Base-by-base conservation (phyloP, 768 basidiomycete species). In the Amylocystis lapponica region DNA sequence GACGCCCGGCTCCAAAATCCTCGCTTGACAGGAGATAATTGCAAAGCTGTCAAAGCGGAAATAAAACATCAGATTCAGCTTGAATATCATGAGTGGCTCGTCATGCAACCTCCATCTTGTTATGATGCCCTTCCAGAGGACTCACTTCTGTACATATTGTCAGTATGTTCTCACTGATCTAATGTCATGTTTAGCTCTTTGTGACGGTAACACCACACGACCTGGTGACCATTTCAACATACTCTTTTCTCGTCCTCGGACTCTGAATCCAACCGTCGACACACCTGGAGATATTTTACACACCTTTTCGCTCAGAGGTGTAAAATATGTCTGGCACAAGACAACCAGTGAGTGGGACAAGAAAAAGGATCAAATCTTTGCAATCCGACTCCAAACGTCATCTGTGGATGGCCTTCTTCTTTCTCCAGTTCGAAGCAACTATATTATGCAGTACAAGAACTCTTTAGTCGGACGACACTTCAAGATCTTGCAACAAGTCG, bases 371-470 rank as follows among this genome's bases (percentile, higher is more conserved):
- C 45, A 50, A 6, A 37, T 53, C 0, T 70, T 65, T 37, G 40
- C 59, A 0, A 19, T 43, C 3, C 62, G 63, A 0, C 51, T 70
- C 2, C 66, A 67, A 44, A 47, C 62, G 3, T 63, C 70, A 0
- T 38, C 64, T 21, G 54, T 48, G 11, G 27, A 46, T 17, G 68
- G 61, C 0, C 51, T 60, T 0, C 29, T 45, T 11, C 52, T 64
- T 53, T 44, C 50, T 46, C 9, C 55, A 43, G 63, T 76, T 17
- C 61, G 62, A 17, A 67, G 68, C 0, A 49, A 49, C 2, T 74
- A 71, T 47, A 69, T 74, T 21, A 63, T 68, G 51, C 67, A 73
- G 35, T 72, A 72, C 45, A 51, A 56, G 0, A 70, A 69, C 42
- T 65, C 63, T 1, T 52, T 75, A 3, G 66, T 73, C 31, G 70